Conservation (phyloP, 257 asterid species). For the Capsicum rhomboideum region DNA sequence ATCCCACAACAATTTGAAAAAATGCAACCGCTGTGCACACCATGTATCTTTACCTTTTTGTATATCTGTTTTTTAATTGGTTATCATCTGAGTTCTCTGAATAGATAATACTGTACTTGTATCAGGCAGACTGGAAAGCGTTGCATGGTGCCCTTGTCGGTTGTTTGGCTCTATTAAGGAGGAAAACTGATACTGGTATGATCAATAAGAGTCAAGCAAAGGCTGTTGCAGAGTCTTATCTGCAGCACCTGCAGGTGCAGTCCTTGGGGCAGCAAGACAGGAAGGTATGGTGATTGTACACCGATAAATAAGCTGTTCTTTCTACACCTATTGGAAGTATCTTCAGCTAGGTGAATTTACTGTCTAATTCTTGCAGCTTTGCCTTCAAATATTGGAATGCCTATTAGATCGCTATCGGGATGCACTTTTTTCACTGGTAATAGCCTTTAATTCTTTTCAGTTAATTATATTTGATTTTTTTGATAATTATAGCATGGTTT, state of each 20-base stretch:
- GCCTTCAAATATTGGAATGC: slow-evolving; percentile 89
- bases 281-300: slow-evolving; percentile 41
- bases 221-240: slow-evolving; percentile 58
- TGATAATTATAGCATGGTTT: background rate
- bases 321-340: background rate
- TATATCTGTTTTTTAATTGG: background rate
- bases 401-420: slow-evolving; percentile 45
- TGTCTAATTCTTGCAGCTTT: slow-evolving; percentile 53
- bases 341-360: background rate
- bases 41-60: background rate
- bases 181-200: slow-evolving; percentile 55
- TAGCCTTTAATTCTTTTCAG: background rate
- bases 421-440: slow-evolving; percentile 67
- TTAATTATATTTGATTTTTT: background rate
- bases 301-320: background rate
- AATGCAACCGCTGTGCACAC: background rate
- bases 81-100: background rate
- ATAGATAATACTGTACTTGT: slow-evolving; percentile 23
- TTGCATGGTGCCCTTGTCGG: slow-evolving; percentile 92
- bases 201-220: slow-evolving; percentile 49
- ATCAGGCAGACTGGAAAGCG: slow-evolving; percentile 98
- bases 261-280: slow-evolving; percentile 85
- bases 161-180: slow-evolving; percentile 77
- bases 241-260: slow-evolving; percentile 64
- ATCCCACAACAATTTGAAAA: too few relatives aligned